Percentiles rank a stretch among this genome's conserved stretches.
These are phyloP conservation scores for Ascochyta lentis DNA, from an alignment of 2,329 filamentous ascomycete genomes.

Conservation along the genomic window DNA sequence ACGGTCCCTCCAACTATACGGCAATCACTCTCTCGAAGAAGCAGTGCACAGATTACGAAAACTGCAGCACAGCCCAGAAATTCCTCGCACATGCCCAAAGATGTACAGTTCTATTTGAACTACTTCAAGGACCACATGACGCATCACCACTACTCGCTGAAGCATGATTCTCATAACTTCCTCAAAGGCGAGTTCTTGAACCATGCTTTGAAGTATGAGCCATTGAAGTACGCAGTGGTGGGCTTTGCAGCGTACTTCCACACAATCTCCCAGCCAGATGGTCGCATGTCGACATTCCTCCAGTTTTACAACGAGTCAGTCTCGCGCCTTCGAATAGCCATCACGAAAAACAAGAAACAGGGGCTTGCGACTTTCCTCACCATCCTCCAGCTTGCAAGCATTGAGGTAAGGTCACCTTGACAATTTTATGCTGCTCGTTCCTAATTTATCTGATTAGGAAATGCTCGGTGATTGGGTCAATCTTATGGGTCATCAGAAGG, in stretches of 20 bases:
- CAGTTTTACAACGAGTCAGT: constrained; percentile 92
- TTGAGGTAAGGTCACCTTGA: constrained; percentile 70
- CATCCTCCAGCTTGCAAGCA: constrained; percentile 88
- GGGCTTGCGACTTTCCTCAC: constrained; percentile 80
- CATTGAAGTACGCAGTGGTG: constrained; percentile 83
- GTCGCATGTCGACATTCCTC: constrained; percentile 80
- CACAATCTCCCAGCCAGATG: constrained; percentile 72
- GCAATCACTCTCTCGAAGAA: constrained; percentile 42
- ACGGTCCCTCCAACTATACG: constrained; percentile 34
- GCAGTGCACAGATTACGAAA: constrained; percentile 40
- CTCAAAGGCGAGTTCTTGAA: constrained; percentile 74
- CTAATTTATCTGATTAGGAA: constrained; percentile 65
- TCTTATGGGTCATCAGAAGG: constrained; percentile 88
- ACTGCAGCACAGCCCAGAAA: constrained; percentile 4
- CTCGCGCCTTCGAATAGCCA: constrained; percentile 71
- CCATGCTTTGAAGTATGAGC: constrained; percentile 76
- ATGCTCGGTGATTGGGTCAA: constrained; percentile 96
- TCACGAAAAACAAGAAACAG: constrained; percentile 74
- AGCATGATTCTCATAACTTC: constrained; percentile 74
- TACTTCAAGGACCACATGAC: constrained; percentile 82
- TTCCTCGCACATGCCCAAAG: constrained; percentile 59
- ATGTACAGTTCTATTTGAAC: constrained; percentile 78
- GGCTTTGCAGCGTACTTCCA: constrained; percentile 90
- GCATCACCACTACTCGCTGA: constrained; percentile 81
- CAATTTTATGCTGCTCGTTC: background rate